phyloP scores from a whole-genome alignment of 1,284 basidiomycete species.

The Irpex lacteus region DNA sequence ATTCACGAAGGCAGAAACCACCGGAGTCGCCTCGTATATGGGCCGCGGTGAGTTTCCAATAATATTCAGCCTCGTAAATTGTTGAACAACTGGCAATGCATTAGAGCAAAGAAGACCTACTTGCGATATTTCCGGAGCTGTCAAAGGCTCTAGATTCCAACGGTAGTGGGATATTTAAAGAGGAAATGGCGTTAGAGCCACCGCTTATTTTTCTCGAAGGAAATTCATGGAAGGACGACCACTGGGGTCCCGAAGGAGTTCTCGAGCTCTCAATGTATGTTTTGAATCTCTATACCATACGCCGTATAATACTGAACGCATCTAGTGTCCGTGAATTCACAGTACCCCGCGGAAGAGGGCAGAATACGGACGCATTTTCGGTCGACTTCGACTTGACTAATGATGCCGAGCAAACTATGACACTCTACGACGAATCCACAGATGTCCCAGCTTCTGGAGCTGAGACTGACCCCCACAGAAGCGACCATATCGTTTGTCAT shows the following conservation, averaged over 20 bases:
- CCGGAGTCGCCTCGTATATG: constrained; percentile 12
- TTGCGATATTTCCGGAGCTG: constrained; percentile 13
- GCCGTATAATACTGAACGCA: neutral
- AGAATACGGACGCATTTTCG: neutral
- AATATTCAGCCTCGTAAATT: too few relatives aligned
- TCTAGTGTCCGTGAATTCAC: constrained; percentile 11
- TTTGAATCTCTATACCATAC: neutral
- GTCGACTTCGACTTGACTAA: neutral
- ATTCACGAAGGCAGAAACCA: neutral
- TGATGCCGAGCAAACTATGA: constrained; percentile 6
- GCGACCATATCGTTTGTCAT: neutral
- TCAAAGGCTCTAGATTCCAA: constrained; percentile 3
- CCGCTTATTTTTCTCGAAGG: constrained; percentile 15
- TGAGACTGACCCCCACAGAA: neutral
- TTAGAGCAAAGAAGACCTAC: constrained; percentile 16
- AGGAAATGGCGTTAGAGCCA: constrained; percentile 9
- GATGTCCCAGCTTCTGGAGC: neutral
- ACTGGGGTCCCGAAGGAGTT: constrained; percentile 2
- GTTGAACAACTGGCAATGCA: neutral
- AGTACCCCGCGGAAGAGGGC: neutral
- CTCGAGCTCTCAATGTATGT: constrained; percentile 10
- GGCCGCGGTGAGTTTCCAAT: constrained; percentile 8
- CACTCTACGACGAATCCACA: constrained; percentile 6
- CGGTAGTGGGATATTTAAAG: constrained; percentile 6
- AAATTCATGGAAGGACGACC: constrained; percentile 11